Conservation (phyloP, 108 stramenopile genomes). For the Poteriospumella lacustris region DNA sequence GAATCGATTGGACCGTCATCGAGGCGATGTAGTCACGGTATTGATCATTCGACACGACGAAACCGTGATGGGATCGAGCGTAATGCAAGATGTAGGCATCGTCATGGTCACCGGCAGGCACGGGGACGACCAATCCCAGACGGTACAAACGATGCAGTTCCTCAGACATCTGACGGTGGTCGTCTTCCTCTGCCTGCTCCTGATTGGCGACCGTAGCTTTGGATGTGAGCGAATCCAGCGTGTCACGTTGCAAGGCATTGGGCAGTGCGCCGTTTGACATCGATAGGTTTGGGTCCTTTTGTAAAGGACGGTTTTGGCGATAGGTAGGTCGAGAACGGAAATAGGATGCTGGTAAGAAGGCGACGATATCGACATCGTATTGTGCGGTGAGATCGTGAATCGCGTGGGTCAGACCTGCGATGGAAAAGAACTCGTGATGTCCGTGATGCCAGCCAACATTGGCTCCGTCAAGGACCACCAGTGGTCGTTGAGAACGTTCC, state of each 20-base stretch:
- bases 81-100: constrained; percentile 23
- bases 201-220: background rate
- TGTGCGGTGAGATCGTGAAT: too few species aligned
- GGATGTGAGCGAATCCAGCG: background rate
- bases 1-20: background rate
- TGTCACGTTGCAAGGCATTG: background rate
- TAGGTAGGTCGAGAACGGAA: too few species aligned
- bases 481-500: background rate
- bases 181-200: too few species aligned
- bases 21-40: constrained; percentile 14
- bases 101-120: background rate
- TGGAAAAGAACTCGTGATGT: background rate
- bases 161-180: background rate
- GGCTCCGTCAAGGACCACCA: background rate
- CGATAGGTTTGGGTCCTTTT: too few species aligned
- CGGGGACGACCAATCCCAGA: background rate
- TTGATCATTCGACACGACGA: constrained; percentile 26
- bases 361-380: background rate
- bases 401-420: too few species aligned
- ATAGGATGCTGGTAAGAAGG: background rate
- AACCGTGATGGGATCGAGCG: constrained; percentile 4
- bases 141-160: background rate
- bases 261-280: too few species aligned
- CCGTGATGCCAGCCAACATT: constrained; percentile 5
- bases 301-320: too few species aligned